phyloP scores from a whole-genome alignment of 257 asterid species.

The Paraleonurus japonicus region DNA sequence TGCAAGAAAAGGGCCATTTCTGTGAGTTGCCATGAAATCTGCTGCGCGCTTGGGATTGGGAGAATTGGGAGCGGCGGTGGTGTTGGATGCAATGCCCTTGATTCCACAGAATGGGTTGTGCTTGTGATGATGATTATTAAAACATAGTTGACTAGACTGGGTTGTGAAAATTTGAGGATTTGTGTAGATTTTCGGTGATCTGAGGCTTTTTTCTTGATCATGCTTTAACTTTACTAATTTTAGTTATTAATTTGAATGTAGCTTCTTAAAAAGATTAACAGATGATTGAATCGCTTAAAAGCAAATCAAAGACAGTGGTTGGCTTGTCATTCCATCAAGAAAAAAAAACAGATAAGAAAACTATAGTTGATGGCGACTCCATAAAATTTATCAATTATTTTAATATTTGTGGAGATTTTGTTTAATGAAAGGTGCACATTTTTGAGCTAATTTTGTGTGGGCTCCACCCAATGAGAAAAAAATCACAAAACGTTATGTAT shows the following conservation, averaged over 20 bases:
- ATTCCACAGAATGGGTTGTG: conserved; percentile 18
- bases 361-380: too few species aligned
- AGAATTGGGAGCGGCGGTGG: conserved; percentile 85
- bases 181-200: background rate
- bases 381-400: too few species aligned
- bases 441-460: too few species aligned
- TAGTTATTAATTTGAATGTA: background rate
- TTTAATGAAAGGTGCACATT: too few species aligned
- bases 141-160: too few species aligned
- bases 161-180: conserved; percentile 20
- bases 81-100: conserved; percentile 30
- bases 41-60: conserved; percentile 75
- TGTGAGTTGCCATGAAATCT: conserved; percentile 83
- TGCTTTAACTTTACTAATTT: background rate
- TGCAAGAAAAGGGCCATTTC: conserved; percentile 92
- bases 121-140: conserved; percentile 24
- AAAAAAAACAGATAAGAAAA: too few species aligned
- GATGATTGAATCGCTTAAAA: background rate
- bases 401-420: too few species aligned
- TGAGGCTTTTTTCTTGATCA: conserved; percentile 18
- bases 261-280: too few species aligned
- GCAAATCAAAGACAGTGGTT: conserved; percentile 1
- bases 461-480: too few species aligned
- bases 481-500: too few species aligned
- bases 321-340: too few species aligned